Evolutionary conservation across 768 basidiomycete genomes (phyloP).

Genomic region (Suillus variegatus): DNA sequence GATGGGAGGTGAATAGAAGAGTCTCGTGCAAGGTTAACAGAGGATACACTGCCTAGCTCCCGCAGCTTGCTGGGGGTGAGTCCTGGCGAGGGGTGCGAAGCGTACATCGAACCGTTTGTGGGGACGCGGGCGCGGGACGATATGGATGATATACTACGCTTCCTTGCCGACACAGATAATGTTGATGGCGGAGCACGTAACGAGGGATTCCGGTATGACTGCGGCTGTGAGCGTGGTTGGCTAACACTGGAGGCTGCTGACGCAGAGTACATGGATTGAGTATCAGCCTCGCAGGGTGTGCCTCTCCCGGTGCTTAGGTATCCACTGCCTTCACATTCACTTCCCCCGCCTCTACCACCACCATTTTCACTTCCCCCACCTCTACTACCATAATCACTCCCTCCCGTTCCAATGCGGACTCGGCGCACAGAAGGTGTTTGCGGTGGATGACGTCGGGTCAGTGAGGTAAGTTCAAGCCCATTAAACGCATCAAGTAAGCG

Average conservation of each 20-base stretch:
- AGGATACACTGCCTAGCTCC: constrained; percentile 42
- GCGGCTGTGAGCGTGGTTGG: constrained; percentile 47
- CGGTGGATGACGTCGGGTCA: constrained; percentile 43
- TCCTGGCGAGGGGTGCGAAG: constrained; percentile 35
- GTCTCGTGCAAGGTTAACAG: constrained; percentile 55
- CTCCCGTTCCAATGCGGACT: constrained; percentile 21
- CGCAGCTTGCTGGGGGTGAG: constrained; percentile 31
- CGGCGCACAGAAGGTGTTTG: constrained; percentile 32
- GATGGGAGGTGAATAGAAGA: constrained; percentile 30
- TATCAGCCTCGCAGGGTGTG: constrained; percentile 46
- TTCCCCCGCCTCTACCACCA: constrained; percentile 25
- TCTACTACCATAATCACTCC: constrained; percentile 26
- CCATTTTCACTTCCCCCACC: constrained; percentile 7
- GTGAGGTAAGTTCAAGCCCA: constrained; percentile 70
- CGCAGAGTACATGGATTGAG: constrained; percentile 52
- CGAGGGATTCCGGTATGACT: constrained; percentile 26
- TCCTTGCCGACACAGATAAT: constrained; percentile 43
- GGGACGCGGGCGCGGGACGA: constrained; percentile 44
- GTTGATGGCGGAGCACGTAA: constrained; percentile 33
- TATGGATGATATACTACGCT: constrained; percentile 64
- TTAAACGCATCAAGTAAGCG: constrained; percentile 79
- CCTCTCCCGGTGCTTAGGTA: constrained; percentile 26
- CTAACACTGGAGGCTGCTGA: constrained; percentile 53
- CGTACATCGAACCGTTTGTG: constrained; percentile 18
- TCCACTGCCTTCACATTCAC: constrained; percentile 24